These are phyloP conservation scores for Murraya paniculata DNA, from an alignment of 345 rosid species.

Conservation along the genomic window DNA sequence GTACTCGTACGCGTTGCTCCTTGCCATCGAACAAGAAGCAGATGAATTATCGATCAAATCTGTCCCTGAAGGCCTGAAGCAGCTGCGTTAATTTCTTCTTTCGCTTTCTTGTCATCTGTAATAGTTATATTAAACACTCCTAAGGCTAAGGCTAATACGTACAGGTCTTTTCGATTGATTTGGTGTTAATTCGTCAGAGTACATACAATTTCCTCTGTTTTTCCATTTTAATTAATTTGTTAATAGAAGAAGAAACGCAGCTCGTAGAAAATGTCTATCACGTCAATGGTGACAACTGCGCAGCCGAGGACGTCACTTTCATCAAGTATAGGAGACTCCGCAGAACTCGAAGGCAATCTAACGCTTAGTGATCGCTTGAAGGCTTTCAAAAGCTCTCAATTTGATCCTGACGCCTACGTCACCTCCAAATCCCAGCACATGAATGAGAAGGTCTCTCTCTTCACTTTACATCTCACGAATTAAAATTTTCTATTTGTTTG, in stretches of 20 bases:
- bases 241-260: constrained; percentile 13
- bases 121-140: no score
- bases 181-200: neutral
- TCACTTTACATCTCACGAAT: no score
- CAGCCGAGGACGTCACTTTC: constrained; percentile 31
- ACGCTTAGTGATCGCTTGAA: constrained; percentile 79
- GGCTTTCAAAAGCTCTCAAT: constrained; percentile 64
- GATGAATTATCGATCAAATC: neutral
- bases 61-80: no score
- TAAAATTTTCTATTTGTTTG: neutral
- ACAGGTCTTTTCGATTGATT: neutral
- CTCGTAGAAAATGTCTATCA: neutral
- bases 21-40: neutral
- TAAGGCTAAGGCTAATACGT: no score
- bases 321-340: constrained; percentile 58
- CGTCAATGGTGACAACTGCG: neutral
- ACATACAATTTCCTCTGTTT: neutral
- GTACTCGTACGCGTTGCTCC: neutral
- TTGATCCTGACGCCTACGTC: constrained; percentile 67
- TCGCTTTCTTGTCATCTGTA: constrained; percentile 7
- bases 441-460: constrained; percentile 70
- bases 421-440: constrained; percentile 68
- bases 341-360: constrained; percentile 57
- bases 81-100: neutral
- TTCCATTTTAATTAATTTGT: neutral